Base-by-base conservation (phyloP, 148 eudicot genomes). In the Selenicereus undatus region DNA sequence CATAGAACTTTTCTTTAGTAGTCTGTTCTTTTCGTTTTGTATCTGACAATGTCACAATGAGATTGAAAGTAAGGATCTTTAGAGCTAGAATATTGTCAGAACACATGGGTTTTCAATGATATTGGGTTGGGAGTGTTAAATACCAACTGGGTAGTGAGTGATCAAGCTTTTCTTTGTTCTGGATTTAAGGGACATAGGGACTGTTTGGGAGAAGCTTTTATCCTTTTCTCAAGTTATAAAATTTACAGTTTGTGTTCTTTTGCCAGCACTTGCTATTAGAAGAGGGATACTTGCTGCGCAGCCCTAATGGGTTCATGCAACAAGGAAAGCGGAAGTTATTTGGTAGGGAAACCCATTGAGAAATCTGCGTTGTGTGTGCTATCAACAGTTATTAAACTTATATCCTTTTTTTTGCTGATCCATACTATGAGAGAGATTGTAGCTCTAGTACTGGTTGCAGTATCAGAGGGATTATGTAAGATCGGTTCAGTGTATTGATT, bases 11-110 rank as follows among this genome's bases (percentile, higher is more conserved):
- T 77, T 32, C 48, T 71, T 71, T 20, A 9, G 42, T 85, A 79
- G 58, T 82, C 27, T 56, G 39, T 65, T 4, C 20, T 65, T 71
- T 71, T 11, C 10, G 18, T 3, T 7, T 81, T 56, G 39, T 52
- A 16, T 71, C 7, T 58, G 76, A 26, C 69, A 78, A 27, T 48
- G 62, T 58, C 71, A 26, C 69, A 78, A 27, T 48, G 62, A 56
- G 80, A 35, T 12, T 76, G 74, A 80, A 80, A 80, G 80, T 71
- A 80, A 24, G 73, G 77, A 76, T 60, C 80, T 80, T 83, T 80
- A 45, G 80, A 30, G 24, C 35, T 62, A 8, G 64, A 51, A 50
- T 45, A 60, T 60, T 84, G 80, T 48, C 22, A 73, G 51, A 65
- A 42, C 17, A 72, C 29, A 18, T 60, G 86, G 83, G 77, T 60